phyloP scores from a whole-genome alignment of 2,329 filamentous ascomycete species.

The Chaetomiaceae sp. region DNA sequence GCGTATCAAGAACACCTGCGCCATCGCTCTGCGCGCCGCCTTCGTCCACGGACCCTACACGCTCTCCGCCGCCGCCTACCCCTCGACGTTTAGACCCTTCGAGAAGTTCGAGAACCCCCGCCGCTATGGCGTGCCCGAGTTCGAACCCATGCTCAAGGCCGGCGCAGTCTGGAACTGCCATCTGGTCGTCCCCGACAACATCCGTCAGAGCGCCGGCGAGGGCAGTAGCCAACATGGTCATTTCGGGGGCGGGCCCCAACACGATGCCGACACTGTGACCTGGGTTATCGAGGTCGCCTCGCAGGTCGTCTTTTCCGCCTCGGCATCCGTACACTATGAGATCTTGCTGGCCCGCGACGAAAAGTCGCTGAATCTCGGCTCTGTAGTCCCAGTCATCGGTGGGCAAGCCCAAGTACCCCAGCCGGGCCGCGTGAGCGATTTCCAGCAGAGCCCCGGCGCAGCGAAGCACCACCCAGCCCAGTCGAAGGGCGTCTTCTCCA shows the following conservation, averaged over 20 bases:
- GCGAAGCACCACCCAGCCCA: slow-evolving; percentile 52
- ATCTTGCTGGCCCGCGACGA: slow-evolving; percentile 80
- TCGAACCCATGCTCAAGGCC: slow-evolving; percentile 94
- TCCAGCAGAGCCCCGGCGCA: slow-evolving; percentile 60
- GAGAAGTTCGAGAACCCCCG: slow-evolving; percentile 65
- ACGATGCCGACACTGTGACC: slow-evolving; percentile 56
- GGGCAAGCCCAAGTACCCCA: slow-evolving; percentile 46
- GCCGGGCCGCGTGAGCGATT: slow-evolving; percentile 72
- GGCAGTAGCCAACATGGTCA: slow-evolving; percentile 41
- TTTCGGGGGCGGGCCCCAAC: slow-evolving; percentile 42
- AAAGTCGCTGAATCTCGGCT: slow-evolving; percentile 67
- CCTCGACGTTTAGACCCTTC: slow-evolving; percentile 78
- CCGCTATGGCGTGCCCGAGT: slow-evolving; percentile 75
- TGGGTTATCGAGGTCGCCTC: slow-evolving; percentile 92
- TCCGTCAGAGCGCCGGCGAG: slow-evolving; percentile 62
- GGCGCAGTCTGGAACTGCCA: slow-evolving; percentile 80
- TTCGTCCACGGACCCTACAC: slow-evolving; percentile 97
- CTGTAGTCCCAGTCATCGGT: slow-evolving; percentile 42
- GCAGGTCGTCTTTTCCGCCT: slow-evolving; percentile 89
- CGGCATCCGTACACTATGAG: slow-evolving; percentile 84
- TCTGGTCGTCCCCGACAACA: slow-evolving; percentile 72
- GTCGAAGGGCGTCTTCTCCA: slow-evolving; percentile 75
- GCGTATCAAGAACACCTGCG: slow-evolving; percentile 86
- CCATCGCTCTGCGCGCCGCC: slow-evolving; percentile 84
- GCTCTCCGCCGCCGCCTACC: slow-evolving; percentile 80